Evolutionary conservation across 108 stramenopile species (phyloP).

Genomic region (Fistulifera pelliculosa): DNA sequence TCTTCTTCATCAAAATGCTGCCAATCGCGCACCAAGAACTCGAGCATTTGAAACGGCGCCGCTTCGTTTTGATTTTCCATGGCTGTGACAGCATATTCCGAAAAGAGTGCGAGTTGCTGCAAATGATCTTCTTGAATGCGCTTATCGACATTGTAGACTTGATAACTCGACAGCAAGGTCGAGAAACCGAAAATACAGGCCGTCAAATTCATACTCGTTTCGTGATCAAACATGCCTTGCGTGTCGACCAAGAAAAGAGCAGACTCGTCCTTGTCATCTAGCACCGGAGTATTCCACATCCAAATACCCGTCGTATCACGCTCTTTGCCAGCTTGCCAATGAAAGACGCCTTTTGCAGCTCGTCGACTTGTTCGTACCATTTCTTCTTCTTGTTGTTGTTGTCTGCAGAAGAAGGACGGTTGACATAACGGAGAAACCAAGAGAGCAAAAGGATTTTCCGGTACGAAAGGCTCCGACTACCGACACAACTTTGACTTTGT

Average conservation of each 20-base stretch:
- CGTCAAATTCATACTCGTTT: slow-evolving; percentile 94
- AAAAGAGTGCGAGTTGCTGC: slow-evolving; percentile 96
- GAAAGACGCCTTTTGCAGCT: slow-evolving; percentile 70
- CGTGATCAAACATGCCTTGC: slow-evolving; percentile 99
- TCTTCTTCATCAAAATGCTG: slow-evolving; percentile 89
- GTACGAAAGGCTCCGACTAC: slow-evolving; percentile 98
- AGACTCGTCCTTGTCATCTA: slow-evolving; percentile 52
- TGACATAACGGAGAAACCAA: slow-evolving; percentile 89
- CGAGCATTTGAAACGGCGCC: slow-evolving; percentile 92
- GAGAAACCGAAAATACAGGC: slow-evolving; percentile 93
- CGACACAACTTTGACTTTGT: slow-evolving; percentile 91
- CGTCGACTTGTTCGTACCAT: slow-evolving; percentile 61
- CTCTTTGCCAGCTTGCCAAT: slow-evolving; percentile 92
- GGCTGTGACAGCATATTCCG: slow-evolving; percentile 95
- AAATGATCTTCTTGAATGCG: slow-evolving; percentile 97
- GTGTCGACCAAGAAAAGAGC: slow-evolving; percentile 96
- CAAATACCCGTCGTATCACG: slow-evolving; percentile 98
- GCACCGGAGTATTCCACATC: slow-evolving; percentile 95
- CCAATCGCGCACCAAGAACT: slow-evolving; percentile 98
- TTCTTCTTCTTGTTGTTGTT: slow-evolving; percentile 20
- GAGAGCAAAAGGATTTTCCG: slow-evolving; percentile 94
- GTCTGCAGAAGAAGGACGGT: slow-evolving; percentile 5
- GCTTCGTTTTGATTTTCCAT: slow-evolving; percentile 48
- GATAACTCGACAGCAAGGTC: slow-evolving; percentile 85
- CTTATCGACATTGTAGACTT: slow-evolving; percentile 98